Conservation (phyloP, 306 rosid genomes). For the Rosa lucieae region DNA sequence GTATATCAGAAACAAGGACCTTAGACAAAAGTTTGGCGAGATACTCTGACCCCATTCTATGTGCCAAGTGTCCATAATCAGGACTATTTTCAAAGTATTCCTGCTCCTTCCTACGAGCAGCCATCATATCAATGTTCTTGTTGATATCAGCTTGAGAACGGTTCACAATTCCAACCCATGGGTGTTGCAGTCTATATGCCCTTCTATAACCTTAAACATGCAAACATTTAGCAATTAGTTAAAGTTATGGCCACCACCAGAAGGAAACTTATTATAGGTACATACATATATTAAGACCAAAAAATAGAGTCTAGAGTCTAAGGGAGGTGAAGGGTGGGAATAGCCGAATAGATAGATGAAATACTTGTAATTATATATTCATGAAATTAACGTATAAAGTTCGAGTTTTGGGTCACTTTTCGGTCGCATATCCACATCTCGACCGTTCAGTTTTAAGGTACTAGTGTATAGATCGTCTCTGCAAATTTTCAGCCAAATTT, state of each 20-base stretch:
- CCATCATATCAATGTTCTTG: conserved; percentile 88
- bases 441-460: no score
- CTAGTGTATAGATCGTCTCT: no score
- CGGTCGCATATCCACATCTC: no score
- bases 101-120: conserved; percentile 86
- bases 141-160: conserved; percentile 99
- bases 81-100: conserved; percentile 97
- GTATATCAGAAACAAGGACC: conserved; percentile 41
- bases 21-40: conserved; percentile 95
- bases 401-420: no score
- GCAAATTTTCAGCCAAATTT: no score
- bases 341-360: no score
- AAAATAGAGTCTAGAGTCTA: no score
- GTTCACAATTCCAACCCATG: conserved; percentile 99
- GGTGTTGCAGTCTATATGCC: conserved; percentile 90
- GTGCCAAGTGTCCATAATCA: conserved; percentile 94
- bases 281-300: background rate
- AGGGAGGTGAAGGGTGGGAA: no score
- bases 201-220: conserved; percentile 83
- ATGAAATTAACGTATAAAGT: no score
- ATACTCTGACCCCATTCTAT: conserved; percentile 98
- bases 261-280: background rate
- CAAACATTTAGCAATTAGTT: conserved; percentile 25
- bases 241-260: conserved; percentile 9
- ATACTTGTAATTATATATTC: no score